These are phyloP conservation scores for Penicillium maclennaniae DNA, from an alignment of 495 filamentous ascomycete species.

Conservation along the genomic window DNA sequence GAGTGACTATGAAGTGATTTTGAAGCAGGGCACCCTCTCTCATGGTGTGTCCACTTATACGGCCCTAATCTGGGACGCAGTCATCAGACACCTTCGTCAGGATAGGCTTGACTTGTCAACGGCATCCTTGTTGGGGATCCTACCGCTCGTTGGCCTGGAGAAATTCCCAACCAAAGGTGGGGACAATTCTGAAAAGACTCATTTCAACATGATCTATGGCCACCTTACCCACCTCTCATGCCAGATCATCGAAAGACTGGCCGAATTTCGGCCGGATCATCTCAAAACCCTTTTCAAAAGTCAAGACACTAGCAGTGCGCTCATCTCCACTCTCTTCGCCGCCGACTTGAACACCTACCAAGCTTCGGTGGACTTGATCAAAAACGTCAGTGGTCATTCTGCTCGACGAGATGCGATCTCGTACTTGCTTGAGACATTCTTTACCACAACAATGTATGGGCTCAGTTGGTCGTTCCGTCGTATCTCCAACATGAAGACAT, in stretches of 20 bases:
- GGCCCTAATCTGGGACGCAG: constrained; percentile 68
- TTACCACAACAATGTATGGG: constrained; percentile 57
- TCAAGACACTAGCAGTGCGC: constrained; percentile 57
- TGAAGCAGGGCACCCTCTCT: constrained; percentile 55
- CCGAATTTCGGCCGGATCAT: constrained; percentile 63
- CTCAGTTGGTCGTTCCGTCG: constrained; percentile 57
- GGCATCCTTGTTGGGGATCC: constrained; percentile 65
- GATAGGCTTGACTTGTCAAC: constrained; percentile 63
- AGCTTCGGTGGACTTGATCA: constrained; percentile 73
- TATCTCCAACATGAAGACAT: constrained; percentile 55
- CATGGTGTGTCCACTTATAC: constrained; percentile 63
- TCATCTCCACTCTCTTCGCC: constrained; percentile 66
- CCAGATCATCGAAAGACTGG: constrained; percentile 69
- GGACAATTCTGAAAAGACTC: constrained; percentile 49
- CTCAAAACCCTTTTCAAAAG: constrained; percentile 62
- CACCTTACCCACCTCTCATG: constrained; percentile 65
- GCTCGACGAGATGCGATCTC: constrained; percentile 70
- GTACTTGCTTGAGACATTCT: constrained; percentile 60
- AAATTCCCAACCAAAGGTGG: constrained; percentile 55
- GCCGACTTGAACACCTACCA: constrained; percentile 67
- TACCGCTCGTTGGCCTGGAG: constrained; percentile 67
- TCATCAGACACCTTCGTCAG: constrained; percentile 62
- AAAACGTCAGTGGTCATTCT: constrained; percentile 67
- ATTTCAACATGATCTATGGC: constrained; percentile 72
- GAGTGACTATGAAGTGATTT: constrained; percentile 65